Base-by-base conservation (phyloP, 1,284 basidiomycete species). In the Ceratorhiza oryzae-sativae region DNA sequence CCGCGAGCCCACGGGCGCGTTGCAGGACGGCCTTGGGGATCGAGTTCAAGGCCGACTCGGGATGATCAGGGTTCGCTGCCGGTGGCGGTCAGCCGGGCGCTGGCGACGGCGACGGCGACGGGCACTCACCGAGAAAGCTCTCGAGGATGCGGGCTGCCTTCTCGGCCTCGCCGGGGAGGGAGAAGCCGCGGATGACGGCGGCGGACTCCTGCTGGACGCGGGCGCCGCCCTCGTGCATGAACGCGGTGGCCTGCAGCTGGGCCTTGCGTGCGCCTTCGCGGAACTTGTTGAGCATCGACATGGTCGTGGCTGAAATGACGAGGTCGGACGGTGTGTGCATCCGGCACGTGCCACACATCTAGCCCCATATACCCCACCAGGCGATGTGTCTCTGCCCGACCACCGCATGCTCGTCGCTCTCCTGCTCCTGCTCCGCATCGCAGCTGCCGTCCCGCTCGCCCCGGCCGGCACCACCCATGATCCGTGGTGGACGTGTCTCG, bases 1-100 rank as follows among this genome's bases (percentile, higher is more conserved):
- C 86, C 34, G 97, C 97, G 71, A 99, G 89, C 71, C 95, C 94
- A 95, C 91, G 89, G 73, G 97, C 95, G 72, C 89, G 86, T 76
- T 94, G 91, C 15, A 99, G 82, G 53, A 99, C 95, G 20, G 90
- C 93, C 81, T 98, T 98, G 9, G 97, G 97, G 76, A 99, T 93
- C 4, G 96, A 83, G 81, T 98, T 98, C 73, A 99, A 88, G 0
- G 97, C 97, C 46, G 94, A 94, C 77, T 93, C 88, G 12, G 95
- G 95, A 76, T 91, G 85, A 39, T 87, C 86, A 13, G 97, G 96
- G 80, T 98, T 91, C 74, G 97, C 97, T 95, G 78, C n/a, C n/a
- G 73, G 68, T 46, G n/a, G 62, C 65, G 46, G 42, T n/a, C 63
- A 18, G 67, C 46, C 23, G 71, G 51, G 27, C n/a, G 13, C 36